Evolutionary conservation across 2,329 filamentous ascomycete species (phyloP), one percentile per base, ranked within the genome.

Genomic region (Pseudocercospora eumusae): DNA sequence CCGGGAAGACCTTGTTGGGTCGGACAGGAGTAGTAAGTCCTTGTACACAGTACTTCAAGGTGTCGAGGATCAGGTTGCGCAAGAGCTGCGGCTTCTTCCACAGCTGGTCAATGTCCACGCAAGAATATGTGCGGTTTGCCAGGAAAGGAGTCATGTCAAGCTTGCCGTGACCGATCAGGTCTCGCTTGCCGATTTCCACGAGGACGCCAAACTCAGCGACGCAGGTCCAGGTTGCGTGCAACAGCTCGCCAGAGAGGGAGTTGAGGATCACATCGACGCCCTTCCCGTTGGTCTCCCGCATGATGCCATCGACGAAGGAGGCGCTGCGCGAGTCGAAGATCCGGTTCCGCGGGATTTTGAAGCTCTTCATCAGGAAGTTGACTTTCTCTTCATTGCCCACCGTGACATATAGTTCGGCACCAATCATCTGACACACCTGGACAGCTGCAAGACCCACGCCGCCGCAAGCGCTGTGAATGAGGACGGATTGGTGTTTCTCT

Each of bases 261-360:
- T 72, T 75, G 33, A 76, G 62, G 3, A 75, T 61, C 5, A 77
- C 67, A 54, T 77, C 74, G 20, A 75, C 66, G 13, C 75, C 75
- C 2, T 47, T 44, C 11, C 66, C 69, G 25, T 64, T 53, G 0
- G 74, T 76, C 60, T 18, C 65, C 18, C 1, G 67, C 62, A 63
- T 56, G 8, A 76, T 47, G 6, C 50, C 68, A 2, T 64, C 50
- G 1, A 57, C 65, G 57, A 77, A 77, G 3, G 64, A 36, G 8
- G 7, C 15, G 31, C 15, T 65, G 25, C 71, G 64, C 45, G 64
- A 69, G 59, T 64, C 62, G 62, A 75, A 73, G 57, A 76, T 75
- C 50, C 68, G 69, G 31, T 70, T 57, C 1, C 64, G 63, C 2
- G 68, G 62, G 13, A 76, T 64, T 13, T 66, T 64, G 57, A 62